Percentiles rank a stretch among this genome's conserved stretches.
Conservation (phyloP, 2,329 filamentous ascomycete genomes). For the Exophiala spinifera region DNA sequence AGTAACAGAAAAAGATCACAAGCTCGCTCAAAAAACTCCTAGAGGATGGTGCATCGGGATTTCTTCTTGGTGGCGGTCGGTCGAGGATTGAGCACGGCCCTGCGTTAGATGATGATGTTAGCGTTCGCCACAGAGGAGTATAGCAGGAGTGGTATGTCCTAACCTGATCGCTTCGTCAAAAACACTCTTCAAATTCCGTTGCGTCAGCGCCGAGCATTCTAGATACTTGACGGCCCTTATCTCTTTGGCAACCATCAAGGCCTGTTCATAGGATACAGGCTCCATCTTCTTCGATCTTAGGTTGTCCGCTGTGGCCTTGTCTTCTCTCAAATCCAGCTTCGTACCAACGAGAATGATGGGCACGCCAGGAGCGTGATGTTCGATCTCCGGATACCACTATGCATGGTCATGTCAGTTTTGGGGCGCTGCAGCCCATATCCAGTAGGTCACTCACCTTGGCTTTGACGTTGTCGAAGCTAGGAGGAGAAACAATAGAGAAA, state of each 20-base stretch:
- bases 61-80: conserved; percentile 45
- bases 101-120: conserved; percentile 27
- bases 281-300: conserved; percentile 92
- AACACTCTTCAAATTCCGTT: conserved; percentile 95
- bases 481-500: conserved; percentile 96
- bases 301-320: conserved; percentile 74
- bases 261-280: conserved; percentile 93
- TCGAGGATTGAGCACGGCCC: conserved; percentile 49
- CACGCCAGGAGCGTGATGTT: conserved; percentile 91
- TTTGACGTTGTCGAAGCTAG: conserved; percentile 98
- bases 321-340: conserved; percentile 92
- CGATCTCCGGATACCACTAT: conserved; percentile 98
- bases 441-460: conserved; percentile 69
- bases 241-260: conserved; percentile 82
- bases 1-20: conserved; percentile 1
- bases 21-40: conserved; percentile 5
- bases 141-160: conserved; percentile 34
- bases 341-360: conserved; percentile 97
- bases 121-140: conserved; percentile 1
- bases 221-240: conserved; percentile 96
- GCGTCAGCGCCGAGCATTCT: conserved; percentile 94
- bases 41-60: conserved; percentile 46
- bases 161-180: conserved; percentile 99
- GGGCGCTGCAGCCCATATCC: neutral
- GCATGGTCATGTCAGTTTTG: conserved; percentile 5